A percentile compares a stretch with the other conserved stretches of the same genome.
phyloP scores from a whole-genome alignment of 2,329 filamentous ascomycete species.

The Calonectria multiphialidica region DNA sequence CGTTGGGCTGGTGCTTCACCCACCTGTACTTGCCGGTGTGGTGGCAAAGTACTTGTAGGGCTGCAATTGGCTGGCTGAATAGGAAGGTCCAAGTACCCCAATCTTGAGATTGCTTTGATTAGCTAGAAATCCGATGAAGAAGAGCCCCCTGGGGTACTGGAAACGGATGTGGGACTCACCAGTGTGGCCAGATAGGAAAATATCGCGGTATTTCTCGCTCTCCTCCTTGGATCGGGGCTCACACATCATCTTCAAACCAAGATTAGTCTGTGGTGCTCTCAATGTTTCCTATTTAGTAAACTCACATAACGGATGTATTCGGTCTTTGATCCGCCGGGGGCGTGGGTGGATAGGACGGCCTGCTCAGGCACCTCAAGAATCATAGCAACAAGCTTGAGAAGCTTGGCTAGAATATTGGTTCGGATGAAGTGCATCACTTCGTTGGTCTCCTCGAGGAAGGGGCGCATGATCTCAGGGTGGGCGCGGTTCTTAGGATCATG shows the following conservation, averaged over 20 bases:
- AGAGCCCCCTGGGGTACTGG: background rate
- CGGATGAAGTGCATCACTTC: conserved; percentile 45
- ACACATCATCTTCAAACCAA: conserved; percentile 49
- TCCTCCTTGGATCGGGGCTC: conserved; percentile 49
- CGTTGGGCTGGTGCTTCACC: conserved; percentile 50
- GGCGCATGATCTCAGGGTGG: conserved; percentile 35
- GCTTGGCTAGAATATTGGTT: conserved; percentile 45
- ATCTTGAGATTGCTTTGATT: conserved; percentile 35
- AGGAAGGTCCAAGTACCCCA: conserved; percentile 55
- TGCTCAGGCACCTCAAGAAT: conserved; percentile 53
- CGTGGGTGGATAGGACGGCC: conserved; percentile 50
- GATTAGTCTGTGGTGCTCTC: background rate
- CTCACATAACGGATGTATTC: conserved; percentile 52
- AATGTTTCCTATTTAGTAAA: background rate
- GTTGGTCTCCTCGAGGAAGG: conserved; percentile 40
- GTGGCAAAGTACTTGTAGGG: conserved; percentile 51
- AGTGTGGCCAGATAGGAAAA: conserved; percentile 55
- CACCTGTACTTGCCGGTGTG: conserved; percentile 51
- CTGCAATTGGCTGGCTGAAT: conserved; percentile 54
- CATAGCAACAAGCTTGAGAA: conserved; percentile 53
- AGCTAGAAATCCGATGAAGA: background rate
- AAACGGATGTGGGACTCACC: background rate
- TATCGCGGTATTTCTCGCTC: conserved; percentile 51
- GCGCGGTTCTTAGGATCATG: conserved; percentile 41
- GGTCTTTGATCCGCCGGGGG: conserved; percentile 49